Base-by-base conservation (phyloP, 1,284 basidiomycete genomes). In the Irpex sp. region DNA sequence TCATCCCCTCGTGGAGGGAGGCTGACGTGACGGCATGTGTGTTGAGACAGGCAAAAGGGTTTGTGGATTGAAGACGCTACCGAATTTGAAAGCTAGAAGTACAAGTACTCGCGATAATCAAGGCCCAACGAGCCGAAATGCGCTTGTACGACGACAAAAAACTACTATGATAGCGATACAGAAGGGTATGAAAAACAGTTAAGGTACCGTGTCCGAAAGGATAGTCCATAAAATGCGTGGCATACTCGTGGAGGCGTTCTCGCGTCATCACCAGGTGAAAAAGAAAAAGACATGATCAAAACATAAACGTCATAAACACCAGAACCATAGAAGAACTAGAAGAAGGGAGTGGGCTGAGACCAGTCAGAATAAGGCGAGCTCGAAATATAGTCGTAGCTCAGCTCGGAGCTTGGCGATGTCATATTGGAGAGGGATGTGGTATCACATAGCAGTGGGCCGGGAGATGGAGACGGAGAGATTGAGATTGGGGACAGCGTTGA, bases 131-230 rank as follows among this genome's bases (percentile, higher is more conserved):
- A 43, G 50, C 58, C 57, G n/a, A 19, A 59, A 15, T 50, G 46
- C 43, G 19, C 46, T 47, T 49, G 58, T 43, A 17, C 19, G 9
- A 33, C 36, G n/a, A 4, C n/a, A 50, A 51, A 43, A 58, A 13
- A 50, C 43, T 49, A 59, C 21, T 37, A 51, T 50, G 46, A 58
- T 59, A 59, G 47, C 58, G 58, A 59, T 59, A 59, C 58, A 59
- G n/a, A 59, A 59, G 58, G 58, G 58, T 59, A 59, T 59, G 15
- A 39, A 43, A n/a, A 50, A n/a, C 5, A 37, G 35, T 6, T 61
- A 61, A 43, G 51, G 60, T 61, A 62, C 49, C 15, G 21, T 37
- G 56, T 51, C 37, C 60, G 33, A 60, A 56, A n/a, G 35, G 37
- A 64, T 39, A 19, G 35, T 59, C 62, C 37, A 47, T 47, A 61